Percentiles rank a stretch among this genome's conserved stretches.
These are phyloP conservation scores for Guyanaporus albipodus DNA, from an alignment of 768 basidiomycete species.

Conservation along the genomic window DNA sequence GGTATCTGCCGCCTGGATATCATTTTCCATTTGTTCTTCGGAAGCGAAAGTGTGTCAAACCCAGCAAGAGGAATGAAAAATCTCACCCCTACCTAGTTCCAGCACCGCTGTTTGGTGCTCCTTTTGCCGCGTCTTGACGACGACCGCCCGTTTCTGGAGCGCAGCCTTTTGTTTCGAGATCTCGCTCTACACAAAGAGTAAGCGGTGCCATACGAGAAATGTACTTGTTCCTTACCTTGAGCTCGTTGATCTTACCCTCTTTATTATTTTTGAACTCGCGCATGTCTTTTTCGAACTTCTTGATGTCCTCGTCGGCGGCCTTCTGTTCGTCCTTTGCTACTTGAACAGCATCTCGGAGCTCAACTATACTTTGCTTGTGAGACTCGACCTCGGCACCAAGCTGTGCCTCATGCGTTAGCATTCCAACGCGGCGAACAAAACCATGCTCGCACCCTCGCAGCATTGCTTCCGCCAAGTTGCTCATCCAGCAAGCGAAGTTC, in stretches of 20 bases:
- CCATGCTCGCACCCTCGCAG: slow-evolving; percentile 61
- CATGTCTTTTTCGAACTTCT: slow-evolving; percentile 95
- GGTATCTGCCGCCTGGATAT: slow-evolving; percentile 24
- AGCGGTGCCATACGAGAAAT: background rate
- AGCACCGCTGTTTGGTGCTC: slow-evolving; percentile 83
- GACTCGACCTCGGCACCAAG: slow-evolving; percentile 76
- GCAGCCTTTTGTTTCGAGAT: slow-evolving; percentile 79
- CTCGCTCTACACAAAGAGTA: slow-evolving; percentile 41
- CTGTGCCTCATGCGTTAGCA: slow-evolving; percentile 38
- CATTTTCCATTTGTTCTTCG: slow-evolving; percentile 30
- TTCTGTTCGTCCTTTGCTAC: slow-evolving; percentile 73
- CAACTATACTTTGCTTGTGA: slow-evolving; percentile 57
- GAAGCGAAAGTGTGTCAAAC: background rate
- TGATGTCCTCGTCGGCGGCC: slow-evolving; percentile 69
- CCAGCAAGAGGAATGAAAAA: background rate
- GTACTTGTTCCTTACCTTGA: slow-evolving; percentile 57
- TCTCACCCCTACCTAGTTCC: slow-evolving; percentile 72
- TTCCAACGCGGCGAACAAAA: background rate
- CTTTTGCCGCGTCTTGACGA: slow-evolving; percentile 84
- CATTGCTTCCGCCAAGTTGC: slow-evolving; percentile 86
- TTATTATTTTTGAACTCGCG: slow-evolving; percentile 98
- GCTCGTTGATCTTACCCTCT: slow-evolving; percentile 91
- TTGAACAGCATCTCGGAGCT: slow-evolving; percentile 55
- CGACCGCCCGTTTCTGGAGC: slow-evolving; percentile 74
- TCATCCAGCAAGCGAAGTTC: slow-evolving; percentile 78